Evolutionary conservation across 768 basidiomycete genomes (phyloP).

Genomic region (Strobilomyces dryophilus): DNA sequence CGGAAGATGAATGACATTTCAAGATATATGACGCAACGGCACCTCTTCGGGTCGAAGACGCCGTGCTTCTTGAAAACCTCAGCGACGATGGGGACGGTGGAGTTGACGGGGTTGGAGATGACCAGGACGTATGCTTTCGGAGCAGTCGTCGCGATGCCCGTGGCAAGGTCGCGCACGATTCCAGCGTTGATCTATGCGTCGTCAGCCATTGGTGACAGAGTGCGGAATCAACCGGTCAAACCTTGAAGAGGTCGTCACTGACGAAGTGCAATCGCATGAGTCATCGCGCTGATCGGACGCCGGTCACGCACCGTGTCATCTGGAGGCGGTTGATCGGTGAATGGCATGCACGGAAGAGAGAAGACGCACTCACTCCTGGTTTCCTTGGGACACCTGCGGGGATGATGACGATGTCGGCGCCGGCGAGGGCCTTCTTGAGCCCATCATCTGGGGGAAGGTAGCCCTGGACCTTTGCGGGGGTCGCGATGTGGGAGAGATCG

Average conservation of each 20-base stretch:
- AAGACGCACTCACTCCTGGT: conserved; percentile 63
- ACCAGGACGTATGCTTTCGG: conserved; percentile 94
- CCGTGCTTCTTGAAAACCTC: conserved; percentile 93
- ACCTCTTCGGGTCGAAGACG: conserved; percentile 91
- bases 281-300: not conserved
- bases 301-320: conserved; percentile 47
- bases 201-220: not conserved
- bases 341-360: not conserved
- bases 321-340: conserved; percentile 17
- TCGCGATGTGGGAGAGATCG: conserved; percentile 92
- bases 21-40: conserved; percentile 20
- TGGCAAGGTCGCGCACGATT: conserved; percentile 91
- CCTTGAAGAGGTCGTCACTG: conserved; percentile 96
- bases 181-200: conserved; percentile 86
- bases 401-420: conserved; percentile 89
- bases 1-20: not conserved
- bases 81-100: conserved; percentile 94
- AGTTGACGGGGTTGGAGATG: conserved; percentile 99
- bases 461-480: conserved; percentile 81
- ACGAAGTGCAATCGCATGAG: conserved; percentile 6
- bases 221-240: conserved; percentile 26
- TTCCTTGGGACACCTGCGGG: conserved; percentile 97
- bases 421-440: conserved; percentile 75
- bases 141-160: conserved; percentile 74
- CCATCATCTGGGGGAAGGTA: conserved; percentile 77